Conservation (phyloP, 2,329 filamentous ascomycete genomes). For the Colletotrichum lini region DNA sequence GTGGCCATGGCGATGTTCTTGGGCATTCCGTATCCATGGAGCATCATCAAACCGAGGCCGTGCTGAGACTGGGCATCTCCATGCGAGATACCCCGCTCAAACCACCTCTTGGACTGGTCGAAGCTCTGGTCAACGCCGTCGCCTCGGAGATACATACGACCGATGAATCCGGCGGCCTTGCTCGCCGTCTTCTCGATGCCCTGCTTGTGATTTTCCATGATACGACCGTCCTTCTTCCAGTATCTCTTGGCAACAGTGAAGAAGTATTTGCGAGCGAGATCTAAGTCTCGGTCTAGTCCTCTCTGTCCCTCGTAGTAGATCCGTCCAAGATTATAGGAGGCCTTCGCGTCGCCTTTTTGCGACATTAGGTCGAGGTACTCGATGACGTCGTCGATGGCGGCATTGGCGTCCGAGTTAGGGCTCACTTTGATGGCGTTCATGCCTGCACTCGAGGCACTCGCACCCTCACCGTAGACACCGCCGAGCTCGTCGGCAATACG, state of each 20-base stretch:
- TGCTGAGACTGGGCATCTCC: conserved; percentile 89
- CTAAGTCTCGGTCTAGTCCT: conserved; percentile 80
- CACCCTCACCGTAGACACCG: conserved; percentile 95
- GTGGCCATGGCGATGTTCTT: conserved; percentile 81
- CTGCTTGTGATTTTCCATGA: conserved; percentile 77
- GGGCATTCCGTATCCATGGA: conserved; percentile 79
- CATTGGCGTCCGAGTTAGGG: conserved; percentile 84
- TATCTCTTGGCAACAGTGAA: conserved; percentile 83
- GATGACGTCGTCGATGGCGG: conserved; percentile 91
- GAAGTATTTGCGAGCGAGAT: conserved; percentile 85
- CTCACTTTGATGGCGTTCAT: conserved; percentile 82
- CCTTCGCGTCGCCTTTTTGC: conserved; percentile 89
- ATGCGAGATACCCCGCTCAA: conserved; percentile 81
- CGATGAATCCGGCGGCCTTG: conserved; percentile 89
- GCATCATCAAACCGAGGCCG: conserved; percentile 85
- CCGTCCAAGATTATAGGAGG: conserved; percentile 87
- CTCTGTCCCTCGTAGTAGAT: conserved; percentile 91
- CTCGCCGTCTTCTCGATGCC: conserved; percentile 83
- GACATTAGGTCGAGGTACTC: conserved; percentile 94
- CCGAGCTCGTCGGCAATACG: conserved; percentile 91
- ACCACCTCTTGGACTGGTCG: conserved; percentile 84
- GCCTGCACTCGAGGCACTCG: conserved; percentile 90
- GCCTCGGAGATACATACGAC: conserved; percentile 89
- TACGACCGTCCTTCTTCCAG: conserved; percentile 84
- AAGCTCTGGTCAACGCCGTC: conserved; percentile 88